phyloP scores from a whole-genome alignment of 2,329 filamentous ascomycete genomes.

The Verticillium tricorpus region DNA sequence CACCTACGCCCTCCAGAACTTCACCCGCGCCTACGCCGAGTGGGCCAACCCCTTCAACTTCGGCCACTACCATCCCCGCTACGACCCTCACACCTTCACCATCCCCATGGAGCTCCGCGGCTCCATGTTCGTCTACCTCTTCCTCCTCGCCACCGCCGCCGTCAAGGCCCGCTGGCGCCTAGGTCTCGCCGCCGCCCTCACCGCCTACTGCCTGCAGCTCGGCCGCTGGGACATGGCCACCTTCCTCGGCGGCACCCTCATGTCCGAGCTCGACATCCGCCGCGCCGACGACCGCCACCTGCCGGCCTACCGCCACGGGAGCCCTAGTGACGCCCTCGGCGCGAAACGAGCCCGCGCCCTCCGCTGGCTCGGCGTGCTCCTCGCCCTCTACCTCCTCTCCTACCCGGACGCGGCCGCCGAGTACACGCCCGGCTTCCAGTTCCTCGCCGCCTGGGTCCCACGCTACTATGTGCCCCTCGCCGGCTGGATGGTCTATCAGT shows the following conservation, averaged over 20 bases:
- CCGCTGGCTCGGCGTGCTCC: constrained; percentile 22
- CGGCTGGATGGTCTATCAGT: constrained; percentile 34
- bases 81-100: constrained; percentile 36
- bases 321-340: too few relatives aligned
- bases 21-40: constrained; percentile 29
- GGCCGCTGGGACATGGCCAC: constrained; percentile 36
- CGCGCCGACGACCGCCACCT: constrained; percentile 13
- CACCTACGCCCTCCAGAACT: constrained; percentile 31
- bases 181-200: constrained; percentile 21
- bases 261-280: constrained; percentile 32
- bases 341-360: constrained; percentile 1
- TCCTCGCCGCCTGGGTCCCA: constrained; percentile 27
- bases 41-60: constrained; percentile 38
- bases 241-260: constrained; percentile 30
- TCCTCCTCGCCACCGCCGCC: constrained; percentile 31
- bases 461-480: constrained; percentile 30
- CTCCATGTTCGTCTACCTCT: constrained; percentile 34
- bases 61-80: constrained; percentile 31
- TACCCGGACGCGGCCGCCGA: constrained; percentile 33
- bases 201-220: constrained; percentile 26
- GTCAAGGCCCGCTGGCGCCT: constrained; percentile 29
- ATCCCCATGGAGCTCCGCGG: constrained; percentile 37
- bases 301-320: not conserved
- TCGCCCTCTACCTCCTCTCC: constrained; percentile 32
- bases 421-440: constrained; percentile 30